Evolutionary conservation across 352 stramenopile genomes (phyloP), one percentile per base, ranked within the genome.

Genomic region (Aphanomyces invadans): DNA sequence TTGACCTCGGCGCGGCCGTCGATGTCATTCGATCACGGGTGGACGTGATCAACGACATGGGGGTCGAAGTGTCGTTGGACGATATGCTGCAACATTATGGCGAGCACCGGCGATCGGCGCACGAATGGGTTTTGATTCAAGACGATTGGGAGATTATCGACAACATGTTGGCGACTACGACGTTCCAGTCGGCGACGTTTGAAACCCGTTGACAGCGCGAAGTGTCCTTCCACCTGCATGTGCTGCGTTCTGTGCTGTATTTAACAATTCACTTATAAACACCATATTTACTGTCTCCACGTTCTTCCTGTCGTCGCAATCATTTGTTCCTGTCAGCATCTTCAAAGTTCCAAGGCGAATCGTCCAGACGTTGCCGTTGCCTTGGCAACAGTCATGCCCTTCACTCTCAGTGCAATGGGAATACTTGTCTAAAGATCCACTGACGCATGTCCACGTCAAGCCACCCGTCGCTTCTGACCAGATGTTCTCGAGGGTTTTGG

Each of bases 41-140:
- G 5, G 59, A 65, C 32, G 59, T 65, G 42, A 56, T 65, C 46
- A 65, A 65, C 59, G 59, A 65, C 28, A 65, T 65, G 59, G 59
- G 39, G 19, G 59, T 36, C 31, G 59, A 65, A 33, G 59, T 65
- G 9, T 65, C 59, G 28, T 55, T 65, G 29, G 59, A 65, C 32
- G 29, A 19, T 17, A 63, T 63, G 55, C 26, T 54, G 46, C 59
- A 52, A 7, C 36, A 65, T n/a, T 46, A 62, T 12, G 33, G 29
- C 3, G 53, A 46, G n/a, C 0, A 21, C 29, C n/a, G n/a, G 7
- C 36, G 39, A 2, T 52, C 59, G 23, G 31, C 59, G 29, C 59
- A 65, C 59, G 59, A 65, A 28, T 65, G 59, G 59, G 59, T 65
- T 17, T 28, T 65, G 32, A 48, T 65, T 28, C 32, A 49, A 52